Percentiles rank a stretch among this genome's conserved stretches.
Conservation (phyloP, 192 early-diverging fungal genomes). For the Coemansia sp. region DNA sequence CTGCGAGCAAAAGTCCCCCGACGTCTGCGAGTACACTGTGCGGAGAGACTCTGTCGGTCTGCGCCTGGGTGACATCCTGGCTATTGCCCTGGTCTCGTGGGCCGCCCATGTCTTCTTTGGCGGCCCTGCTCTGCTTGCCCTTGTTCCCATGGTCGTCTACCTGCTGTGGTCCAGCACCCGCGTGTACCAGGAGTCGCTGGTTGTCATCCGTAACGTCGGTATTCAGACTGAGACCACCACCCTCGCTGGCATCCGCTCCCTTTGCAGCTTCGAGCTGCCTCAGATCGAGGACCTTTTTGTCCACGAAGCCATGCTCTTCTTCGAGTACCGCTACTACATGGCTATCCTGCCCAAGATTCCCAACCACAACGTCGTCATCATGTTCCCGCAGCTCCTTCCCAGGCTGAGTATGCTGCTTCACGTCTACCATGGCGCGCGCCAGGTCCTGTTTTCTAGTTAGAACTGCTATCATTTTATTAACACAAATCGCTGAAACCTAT, state of each 20-base stretch:
- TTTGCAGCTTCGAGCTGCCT: slow-evolving; percentile 30
- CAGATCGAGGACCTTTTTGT: slow-evolving; percentile 46
- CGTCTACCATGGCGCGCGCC: slow-evolving; percentile 46
- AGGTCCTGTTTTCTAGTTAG: slow-evolving; percentile 30
- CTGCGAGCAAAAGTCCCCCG: slow-evolving; percentile 50
- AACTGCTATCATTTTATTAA: too few relatives aligned
- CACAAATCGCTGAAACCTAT: too few relatives aligned
- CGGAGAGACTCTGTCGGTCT: slow-evolving; percentile 28
- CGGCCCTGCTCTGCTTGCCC: slow-evolving; percentile 27
- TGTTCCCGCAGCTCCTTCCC: slow-evolving; percentile 49
- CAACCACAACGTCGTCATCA: slow-evolving; percentile 26
- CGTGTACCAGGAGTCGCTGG: slow-evolving; percentile 46
- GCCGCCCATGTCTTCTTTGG: slow-evolving; percentile 49
- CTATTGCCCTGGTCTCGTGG: slow-evolving; percentile 46
- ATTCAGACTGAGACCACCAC: slow-evolving; percentile 45
- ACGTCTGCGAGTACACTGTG: slow-evolving; percentile 43
- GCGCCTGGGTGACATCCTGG: slow-evolving; percentile 33
- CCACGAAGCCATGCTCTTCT: slow-evolving; percentile 46
- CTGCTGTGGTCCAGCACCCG: slow-evolving; percentile 29
- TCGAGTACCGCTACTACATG: slow-evolving; percentile 53
- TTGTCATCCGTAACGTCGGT: slow-evolving; percentile 47
- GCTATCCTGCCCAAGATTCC: slow-evolving; percentile 39
- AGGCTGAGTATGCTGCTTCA: slow-evolving; percentile 31
- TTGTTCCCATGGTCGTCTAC: slow-evolving; percentile 37
- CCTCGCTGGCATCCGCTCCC: slow-evolving; percentile 29